Evolutionary conservation across 2,329 filamentous ascomycete species (phyloP).

Genomic region (Paradendryphiella salina): DNA sequence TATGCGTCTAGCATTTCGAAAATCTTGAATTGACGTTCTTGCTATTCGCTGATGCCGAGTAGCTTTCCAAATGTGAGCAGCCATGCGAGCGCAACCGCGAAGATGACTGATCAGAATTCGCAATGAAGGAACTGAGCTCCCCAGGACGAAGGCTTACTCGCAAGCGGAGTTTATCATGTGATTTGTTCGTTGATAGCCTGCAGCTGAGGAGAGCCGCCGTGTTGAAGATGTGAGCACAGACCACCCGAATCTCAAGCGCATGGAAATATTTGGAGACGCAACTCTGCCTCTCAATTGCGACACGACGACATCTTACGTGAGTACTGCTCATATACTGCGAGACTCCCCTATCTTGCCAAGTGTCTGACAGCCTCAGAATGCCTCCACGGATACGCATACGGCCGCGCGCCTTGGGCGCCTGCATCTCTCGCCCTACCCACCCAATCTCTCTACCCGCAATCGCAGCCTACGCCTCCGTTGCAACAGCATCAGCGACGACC

Average conservation of each 20-base stretch:
- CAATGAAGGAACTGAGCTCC: not conserved
- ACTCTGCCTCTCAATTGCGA: constrained; percentile 29
- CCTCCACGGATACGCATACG: constrained; percentile 46
- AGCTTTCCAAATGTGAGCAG: constrained; percentile 29
- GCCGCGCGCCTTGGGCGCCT: constrained; percentile 37
- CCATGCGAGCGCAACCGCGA: constrained; percentile 28
- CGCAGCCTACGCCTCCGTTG: constrained; percentile 56
- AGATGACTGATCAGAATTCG: not conserved
- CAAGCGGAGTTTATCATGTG: not conserved
- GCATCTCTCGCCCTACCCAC: constrained; percentile 26
- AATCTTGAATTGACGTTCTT: constrained; percentile 10
- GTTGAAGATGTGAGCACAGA: constrained; percentile 27
- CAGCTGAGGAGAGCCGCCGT: constrained; percentile 13
- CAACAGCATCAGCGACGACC: constrained; percentile 55
- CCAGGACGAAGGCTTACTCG: not conserved
- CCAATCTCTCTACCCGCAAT: constrained; percentile 35
- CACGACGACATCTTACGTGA: constrained; percentile 33
- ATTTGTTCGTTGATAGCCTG: constrained; percentile 9
- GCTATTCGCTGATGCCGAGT: constrained; percentile 18
- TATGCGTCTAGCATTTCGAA: constrained; percentile 34
- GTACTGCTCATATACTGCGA: constrained; percentile 4
- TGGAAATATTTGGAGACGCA: constrained; percentile 36
- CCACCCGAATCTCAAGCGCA: constrained; percentile 25
- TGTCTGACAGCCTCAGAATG: constrained; percentile 32
- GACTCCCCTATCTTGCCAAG: not conserved